phyloP scores from a whole-genome alignment of 495 filamentous ascomycete species.

The Hyphodiscus hymeniophilus region DNA sequence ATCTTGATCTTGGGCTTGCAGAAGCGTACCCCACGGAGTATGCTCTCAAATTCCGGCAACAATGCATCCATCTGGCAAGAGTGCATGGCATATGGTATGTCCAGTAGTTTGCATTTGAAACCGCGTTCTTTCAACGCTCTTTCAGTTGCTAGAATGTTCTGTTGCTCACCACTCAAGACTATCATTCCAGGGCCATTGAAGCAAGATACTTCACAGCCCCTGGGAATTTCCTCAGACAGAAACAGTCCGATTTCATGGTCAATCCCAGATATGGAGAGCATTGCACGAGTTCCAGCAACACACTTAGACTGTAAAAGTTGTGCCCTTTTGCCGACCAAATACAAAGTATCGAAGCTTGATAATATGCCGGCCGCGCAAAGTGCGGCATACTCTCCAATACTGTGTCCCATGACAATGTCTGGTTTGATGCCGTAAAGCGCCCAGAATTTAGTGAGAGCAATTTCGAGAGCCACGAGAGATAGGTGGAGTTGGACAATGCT shows the following conservation, averaged over 20 bases:
- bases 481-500: not conserved
- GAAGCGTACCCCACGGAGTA: not conserved
- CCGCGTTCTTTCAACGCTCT: not conserved
- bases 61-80: not conserved
- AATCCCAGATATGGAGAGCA: conserved; percentile 45
- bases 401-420: conserved; percentile 73
- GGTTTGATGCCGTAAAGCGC: conserved; percentile 64
- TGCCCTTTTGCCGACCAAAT: conserved; percentile 69
- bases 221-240: not conserved
- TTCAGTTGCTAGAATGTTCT: not conserved
- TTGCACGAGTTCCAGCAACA: conserved; percentile 59
- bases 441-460: not conserved
- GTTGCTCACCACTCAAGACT: not conserved
- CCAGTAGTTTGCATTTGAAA: not conserved
- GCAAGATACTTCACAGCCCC: not conserved
- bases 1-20: not conserved
- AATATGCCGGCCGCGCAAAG: conserved; percentile 74
- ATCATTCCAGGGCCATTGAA: not conserved
- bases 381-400: conserved; percentile 80
- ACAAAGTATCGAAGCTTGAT: conserved; percentile 67
- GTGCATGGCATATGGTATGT: not conserved
- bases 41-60: not conserved
- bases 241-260: not conserved
- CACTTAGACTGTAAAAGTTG: conserved; percentile 63
- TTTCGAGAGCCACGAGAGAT: not conserved